These are phyloP conservation scores for Monilinia fructicola DNA, from an alignment of 2,329 filamentous ascomycete genomes.

Conservation along the genomic window DNA sequence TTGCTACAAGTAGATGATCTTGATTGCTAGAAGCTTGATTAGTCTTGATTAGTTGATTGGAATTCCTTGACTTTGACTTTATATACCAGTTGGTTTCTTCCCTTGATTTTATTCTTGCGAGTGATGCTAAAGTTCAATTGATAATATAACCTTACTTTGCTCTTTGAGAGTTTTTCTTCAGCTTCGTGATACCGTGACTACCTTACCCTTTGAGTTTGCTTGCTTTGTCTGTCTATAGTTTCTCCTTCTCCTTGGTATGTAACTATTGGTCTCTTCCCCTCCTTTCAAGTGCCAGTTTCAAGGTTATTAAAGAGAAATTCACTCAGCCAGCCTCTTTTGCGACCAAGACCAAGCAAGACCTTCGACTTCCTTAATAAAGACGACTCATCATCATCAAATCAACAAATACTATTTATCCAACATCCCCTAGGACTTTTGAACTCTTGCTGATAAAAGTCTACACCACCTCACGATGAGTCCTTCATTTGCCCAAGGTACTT, in stretches of 20 bases:
- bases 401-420: neutral
- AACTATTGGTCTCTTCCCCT: neutral
- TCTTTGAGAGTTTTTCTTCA: neutral
- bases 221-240: neutral
- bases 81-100: slow-evolving; percentile 10
- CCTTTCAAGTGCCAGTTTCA: neutral
- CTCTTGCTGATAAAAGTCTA: neutral
- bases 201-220: neutral
- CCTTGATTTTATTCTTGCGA: neutral
- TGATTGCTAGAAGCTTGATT: slow-evolving; percentile 16
- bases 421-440: neutral
- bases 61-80: neutral
- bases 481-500: slow-evolving; percentile 21
- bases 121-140: neutral
- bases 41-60: slow-evolving; percentile 4
- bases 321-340: neutral
- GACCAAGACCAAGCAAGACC: neutral
- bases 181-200: neutral
- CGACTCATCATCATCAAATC: neutral
- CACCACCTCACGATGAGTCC: slow-evolving; percentile 7
- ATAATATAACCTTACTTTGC: too few relatives aligned
- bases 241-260: neutral
- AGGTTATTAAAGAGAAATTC: neutral
- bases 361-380: neutral
- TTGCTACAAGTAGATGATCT: neutral